Evolutionary conservation across 1,139 yeast species (phyloP).

Genomic region (Pichia sp.): DNA sequence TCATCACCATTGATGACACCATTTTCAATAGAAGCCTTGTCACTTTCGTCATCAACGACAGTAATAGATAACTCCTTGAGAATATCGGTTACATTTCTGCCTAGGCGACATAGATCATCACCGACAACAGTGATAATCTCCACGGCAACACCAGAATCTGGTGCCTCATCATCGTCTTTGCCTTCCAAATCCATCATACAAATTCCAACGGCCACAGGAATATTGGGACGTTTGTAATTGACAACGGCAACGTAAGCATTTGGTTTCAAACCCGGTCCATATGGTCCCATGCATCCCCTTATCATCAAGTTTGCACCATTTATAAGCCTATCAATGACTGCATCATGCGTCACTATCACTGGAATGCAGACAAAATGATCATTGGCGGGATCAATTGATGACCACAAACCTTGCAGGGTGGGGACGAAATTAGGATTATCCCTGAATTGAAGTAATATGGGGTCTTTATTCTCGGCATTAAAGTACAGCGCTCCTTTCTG

Average conservation of each 20-base stretch:
- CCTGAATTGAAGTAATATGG: slow-evolving; percentile 64
- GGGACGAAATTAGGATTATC: slow-evolving; percentile 53
- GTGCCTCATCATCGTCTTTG: slow-evolving; percentile 25
- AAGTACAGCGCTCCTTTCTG: slow-evolving; percentile 57
- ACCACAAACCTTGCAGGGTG: slow-evolving; percentile 68
- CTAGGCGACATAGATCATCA: slow-evolving; percentile 45
- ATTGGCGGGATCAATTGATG: slow-evolving; percentile 32
- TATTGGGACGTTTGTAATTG: slow-evolving; percentile 50
- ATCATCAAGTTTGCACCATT: slow-evolving; percentile 90
- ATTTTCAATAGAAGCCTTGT: no score
- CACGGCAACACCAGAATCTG: slow-evolving; percentile 62
- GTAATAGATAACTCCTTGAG: no score
- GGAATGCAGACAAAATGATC: slow-evolving; percentile 35
- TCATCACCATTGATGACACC: no score
- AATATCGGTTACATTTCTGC: slow-evolving; percentile 24
- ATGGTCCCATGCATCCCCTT: slow-evolving; percentile 83
- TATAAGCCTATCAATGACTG: slow-evolving; percentile 55
- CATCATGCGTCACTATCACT: slow-evolving; percentile 59
- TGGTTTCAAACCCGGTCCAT: slow-evolving; percentile 38
- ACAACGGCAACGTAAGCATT: slow-evolving; percentile 72
- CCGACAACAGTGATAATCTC: slow-evolving; percentile 45
- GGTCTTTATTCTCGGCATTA: slow-evolving; percentile 50
- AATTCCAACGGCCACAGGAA: slow-evolving; percentile 70
- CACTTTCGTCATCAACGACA: no score
- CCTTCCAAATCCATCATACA: slow-evolving; percentile 44